These are phyloP conservation scores for Dendrobium nobile DNA, from an alignment of 106 monocot genomes.

Conservation along the genomic window DNA sequence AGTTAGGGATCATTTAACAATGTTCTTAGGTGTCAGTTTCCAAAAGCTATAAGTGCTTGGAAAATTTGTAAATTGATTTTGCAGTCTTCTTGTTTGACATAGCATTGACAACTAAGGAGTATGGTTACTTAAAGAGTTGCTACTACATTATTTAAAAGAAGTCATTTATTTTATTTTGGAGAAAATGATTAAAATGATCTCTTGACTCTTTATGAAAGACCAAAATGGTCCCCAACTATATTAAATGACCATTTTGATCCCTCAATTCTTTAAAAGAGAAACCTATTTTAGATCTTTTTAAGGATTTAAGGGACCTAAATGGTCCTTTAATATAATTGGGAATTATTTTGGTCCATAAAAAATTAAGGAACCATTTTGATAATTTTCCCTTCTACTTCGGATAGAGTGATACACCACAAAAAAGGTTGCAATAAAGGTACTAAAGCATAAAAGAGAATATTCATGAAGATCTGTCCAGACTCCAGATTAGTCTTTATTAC, in stretches of 20 bases:
- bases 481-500: not conserved
- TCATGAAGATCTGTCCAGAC: not conserved
- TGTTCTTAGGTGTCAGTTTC: not conserved
- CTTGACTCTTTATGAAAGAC: no score
- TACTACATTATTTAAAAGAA: not conserved
- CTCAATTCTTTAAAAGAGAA: no score
- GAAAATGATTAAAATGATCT: no score
- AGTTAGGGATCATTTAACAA: not conserved
- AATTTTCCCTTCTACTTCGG: not conserved
- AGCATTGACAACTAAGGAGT: not conserved
- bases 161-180: not conserved
- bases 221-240: no score
- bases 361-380: no score
- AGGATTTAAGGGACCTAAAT: no score
- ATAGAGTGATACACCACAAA: not conserved
- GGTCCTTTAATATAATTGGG: no score
- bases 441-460: not conserved
- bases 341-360: no score
- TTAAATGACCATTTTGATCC: no score
- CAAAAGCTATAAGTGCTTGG: not conserved
- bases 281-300: no score
- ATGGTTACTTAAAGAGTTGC: not conserved
- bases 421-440: not conserved
- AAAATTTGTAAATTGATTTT: not conserved
- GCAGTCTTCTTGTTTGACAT: not conserved